Base-by-base conservation (phyloP, 352 stramenopile genomes). In the Globisporangium uncinulatum region DNA sequence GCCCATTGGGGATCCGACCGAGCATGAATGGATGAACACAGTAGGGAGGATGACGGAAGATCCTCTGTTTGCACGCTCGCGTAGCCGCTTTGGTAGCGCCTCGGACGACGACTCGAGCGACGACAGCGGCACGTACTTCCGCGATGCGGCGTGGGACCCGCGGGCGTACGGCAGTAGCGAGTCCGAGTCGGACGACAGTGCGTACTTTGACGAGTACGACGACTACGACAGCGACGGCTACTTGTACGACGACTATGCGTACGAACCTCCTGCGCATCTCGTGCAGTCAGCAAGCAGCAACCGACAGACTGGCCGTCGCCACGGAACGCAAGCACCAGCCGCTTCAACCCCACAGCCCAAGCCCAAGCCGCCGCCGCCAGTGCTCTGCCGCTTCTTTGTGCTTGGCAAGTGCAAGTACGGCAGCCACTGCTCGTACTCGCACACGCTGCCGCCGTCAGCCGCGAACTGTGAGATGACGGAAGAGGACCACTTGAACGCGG, bases 381-480 rank as follows among this genome's bases (percentile, higher is more conserved):
- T 62, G 45, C 71, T 91, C 15, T 92, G 81, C 31, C 79, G 81
- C 51, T 92, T 92, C 57, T 92, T 77, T 63, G 81, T 92, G 63
- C 65, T 92, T 15, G 81, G 77, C 31, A 92, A 87, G 52, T 92
- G 81, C 56, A 67, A 68, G 24, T 92, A 77, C 54, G 81, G 79
- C 19, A 89, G 76, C 47, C 75, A 69, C 47, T 92, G 81, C 66
- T 87, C 81, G 43, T 92, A 82, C 62, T 92, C 81, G 20, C 81
- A 92, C 62, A 20, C 55, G 21, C 49, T 88, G 7, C 78, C 81
- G 8, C 9, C 51, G 0, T 21, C 61, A 1, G 65, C 67, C 11
- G 70, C 47, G 4, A 59, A 79, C 19, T 80, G 69, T 19, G 56
- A 62, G 2, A 57, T 51, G 39, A 69, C 72, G 21, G 64, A 76